phyloP scores from a whole-genome alignment of 2,329 filamentous ascomycete species.

The Tricladium varicosporioides region DNA sequence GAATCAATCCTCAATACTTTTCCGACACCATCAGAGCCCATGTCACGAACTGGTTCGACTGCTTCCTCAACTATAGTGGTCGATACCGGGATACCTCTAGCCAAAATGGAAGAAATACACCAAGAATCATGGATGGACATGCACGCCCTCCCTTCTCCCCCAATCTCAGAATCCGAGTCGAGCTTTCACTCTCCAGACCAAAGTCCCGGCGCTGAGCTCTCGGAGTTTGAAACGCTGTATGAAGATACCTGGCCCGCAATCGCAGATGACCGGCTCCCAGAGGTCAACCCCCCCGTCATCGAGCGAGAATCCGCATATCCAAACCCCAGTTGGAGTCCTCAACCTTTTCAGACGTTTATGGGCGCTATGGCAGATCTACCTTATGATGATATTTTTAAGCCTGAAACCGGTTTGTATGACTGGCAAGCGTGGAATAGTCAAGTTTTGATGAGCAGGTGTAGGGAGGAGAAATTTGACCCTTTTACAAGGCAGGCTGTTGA shows the following conservation, averaged over 20 bases:
- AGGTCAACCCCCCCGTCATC: constrained; percentile 1
- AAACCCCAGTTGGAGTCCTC: constrained; percentile 28
- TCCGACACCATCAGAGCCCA: constrained; percentile 17
- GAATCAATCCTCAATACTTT: constrained; percentile 10
- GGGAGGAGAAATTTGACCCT: constrained; percentile 31
- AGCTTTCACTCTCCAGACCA: constrained; percentile 12
- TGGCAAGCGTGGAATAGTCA: constrained; percentile 33
- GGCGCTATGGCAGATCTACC: constrained; percentile 31
- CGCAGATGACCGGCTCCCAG: constrained; percentile 7
- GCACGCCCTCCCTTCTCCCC: constrained; percentile 27
- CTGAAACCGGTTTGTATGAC: constrained; percentile 29
- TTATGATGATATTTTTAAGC: constrained; percentile 34
- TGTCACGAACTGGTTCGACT: constrained; percentile 23
- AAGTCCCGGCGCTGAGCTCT: constrained; percentile 16
- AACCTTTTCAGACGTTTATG: constrained; percentile 35
- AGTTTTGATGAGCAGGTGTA: constrained; percentile 28
- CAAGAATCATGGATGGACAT: constrained; percentile 21
- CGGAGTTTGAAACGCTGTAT: constrained; percentile 31
- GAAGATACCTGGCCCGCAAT: constrained; percentile 30
- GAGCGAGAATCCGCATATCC: constrained; percentile 23
- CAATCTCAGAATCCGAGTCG: constrained; percentile 22
- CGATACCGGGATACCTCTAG: constrained; percentile 14
- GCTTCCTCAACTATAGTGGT: constrained; percentile 26
- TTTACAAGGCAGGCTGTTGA: constrained; percentile 10
- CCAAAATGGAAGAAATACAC: constrained; percentile 13